Percentiles rank a stretch among this genome's conserved stretches.
Conservation (phyloP, 2,329 filamentous ascomycete genomes). For the Hortaea werneckii region DNA sequence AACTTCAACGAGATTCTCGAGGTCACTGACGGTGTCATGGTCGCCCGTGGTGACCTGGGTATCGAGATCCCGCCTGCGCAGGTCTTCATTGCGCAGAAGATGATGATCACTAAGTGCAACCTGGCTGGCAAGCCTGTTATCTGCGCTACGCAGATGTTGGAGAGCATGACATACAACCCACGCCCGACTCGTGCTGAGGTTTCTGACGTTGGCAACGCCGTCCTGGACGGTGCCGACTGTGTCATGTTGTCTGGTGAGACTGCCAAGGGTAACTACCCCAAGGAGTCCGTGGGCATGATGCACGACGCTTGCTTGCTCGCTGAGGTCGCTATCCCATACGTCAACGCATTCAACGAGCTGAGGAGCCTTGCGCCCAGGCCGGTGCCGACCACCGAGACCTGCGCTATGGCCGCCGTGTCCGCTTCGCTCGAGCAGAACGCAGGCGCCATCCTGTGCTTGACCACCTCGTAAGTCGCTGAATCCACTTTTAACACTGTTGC, state of each 20-base stretch:
- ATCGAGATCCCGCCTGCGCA: constrained; percentile 98
- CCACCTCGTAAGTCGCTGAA: constrained; percentile 64
- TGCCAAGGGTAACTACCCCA: constrained; percentile 91
- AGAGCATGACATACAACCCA: constrained; percentile 99
- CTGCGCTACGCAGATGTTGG: constrained; percentile 98
- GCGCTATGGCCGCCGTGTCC: constrained; percentile 92
- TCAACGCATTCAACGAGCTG: constrained; percentile 93
- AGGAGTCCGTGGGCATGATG: constrained; percentile 93
- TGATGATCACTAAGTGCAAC: constrained; percentile 99
- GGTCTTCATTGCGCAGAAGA: constrained; percentile 99
- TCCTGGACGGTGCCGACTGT: constrained; percentile 95
- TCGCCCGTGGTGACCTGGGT: constrained; percentile 94
- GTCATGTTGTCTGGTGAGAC: constrained; percentile 99
- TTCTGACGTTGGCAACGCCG: constrained; percentile 94
- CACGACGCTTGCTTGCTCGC: constrained; percentile 94
- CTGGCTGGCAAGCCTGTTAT: constrained; percentile 97
- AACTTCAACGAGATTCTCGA: constrained; percentile 96
- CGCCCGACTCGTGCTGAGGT: constrained; percentile 96
- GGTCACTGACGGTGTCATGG: constrained; percentile 98
- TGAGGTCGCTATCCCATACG: constrained; percentile 94
- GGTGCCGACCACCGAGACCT: constrained; percentile 81
- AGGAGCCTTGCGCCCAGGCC: constrained; percentile 73
- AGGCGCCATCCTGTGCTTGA: constrained; percentile 89
- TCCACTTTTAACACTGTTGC: constrained; percentile 45
- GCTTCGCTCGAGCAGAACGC: constrained; percentile 94